phyloP scores from a whole-genome alignment of 768 basidiomycete genomes.

The Brasilioporus rufonigricans region DNA sequence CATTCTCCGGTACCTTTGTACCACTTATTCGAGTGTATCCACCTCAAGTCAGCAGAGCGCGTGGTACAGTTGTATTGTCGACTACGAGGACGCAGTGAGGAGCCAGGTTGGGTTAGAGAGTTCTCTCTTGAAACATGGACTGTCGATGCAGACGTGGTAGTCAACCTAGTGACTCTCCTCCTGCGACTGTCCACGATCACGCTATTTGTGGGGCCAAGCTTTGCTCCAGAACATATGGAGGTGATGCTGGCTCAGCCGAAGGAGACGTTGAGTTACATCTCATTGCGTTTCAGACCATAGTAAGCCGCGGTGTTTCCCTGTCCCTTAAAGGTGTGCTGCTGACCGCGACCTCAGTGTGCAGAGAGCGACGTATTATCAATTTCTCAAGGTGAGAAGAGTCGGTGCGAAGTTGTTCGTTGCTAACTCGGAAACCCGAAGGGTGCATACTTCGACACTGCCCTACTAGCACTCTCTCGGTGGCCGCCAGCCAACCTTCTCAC shows the following conservation, averaged over 20 bases:
- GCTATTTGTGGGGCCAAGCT: conserved; percentile 72
- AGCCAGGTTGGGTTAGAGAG: conserved; percentile 43
- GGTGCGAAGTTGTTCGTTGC: neutral
- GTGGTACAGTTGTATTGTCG: conserved; percentile 56
- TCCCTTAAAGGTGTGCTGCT: neutral
- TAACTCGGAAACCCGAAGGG: conserved; percentile 46
- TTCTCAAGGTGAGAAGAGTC: conserved; percentile 54
- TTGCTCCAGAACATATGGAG: conserved; percentile 79
- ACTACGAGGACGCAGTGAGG: conserved; percentile 39
- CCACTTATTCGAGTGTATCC: conserved; percentile 58
- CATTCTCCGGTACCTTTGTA: conserved; percentile 51
- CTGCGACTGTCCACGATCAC: conserved; percentile 47
- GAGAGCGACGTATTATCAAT: conserved; percentile 77
- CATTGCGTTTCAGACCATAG: conserved; percentile 83
- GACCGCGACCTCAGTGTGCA: conserved; percentile 46
- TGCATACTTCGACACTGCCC: conserved; percentile 76
- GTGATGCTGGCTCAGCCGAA: conserved; percentile 58
- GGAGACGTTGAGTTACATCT: conserved; percentile 46
- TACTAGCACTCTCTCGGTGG: conserved; percentile 65
- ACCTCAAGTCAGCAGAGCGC: conserved; percentile 49
- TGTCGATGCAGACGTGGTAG: conserved; percentile 71
- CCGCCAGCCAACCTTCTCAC: conserved; percentile 41
- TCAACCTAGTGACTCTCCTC: conserved; percentile 64
- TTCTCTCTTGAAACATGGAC: conserved; percentile 62
- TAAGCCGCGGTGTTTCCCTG: conserved; percentile 35